Evolutionary conservation across 139 green algal genomes (phyloP), one percentile per base, ranked within the genome.

Genomic region (Micromonas commoda): DNA sequence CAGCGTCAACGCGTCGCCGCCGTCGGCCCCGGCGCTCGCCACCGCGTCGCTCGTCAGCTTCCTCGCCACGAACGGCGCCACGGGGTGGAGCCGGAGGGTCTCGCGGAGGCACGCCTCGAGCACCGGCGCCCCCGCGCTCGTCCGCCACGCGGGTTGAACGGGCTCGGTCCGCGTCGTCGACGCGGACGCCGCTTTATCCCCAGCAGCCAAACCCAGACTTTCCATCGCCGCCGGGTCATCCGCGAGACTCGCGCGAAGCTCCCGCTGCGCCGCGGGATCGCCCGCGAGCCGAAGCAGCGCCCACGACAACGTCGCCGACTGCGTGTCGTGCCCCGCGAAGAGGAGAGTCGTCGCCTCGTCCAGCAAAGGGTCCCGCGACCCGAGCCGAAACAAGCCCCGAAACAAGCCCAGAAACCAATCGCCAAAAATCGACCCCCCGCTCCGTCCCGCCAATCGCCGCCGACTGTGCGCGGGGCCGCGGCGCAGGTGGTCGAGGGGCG

Each of bases 251-350:
- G 31, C 31, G 1, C 68, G 23, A 20, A 75, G 29, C 21, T 61
- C 34, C 21, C 20, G 31, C 38, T 75, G 68, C 31, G 53, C 33
- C 35, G 60, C 33, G 5, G 29, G 37, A 24, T 75, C 23, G 4
- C 35, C 5, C 23, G 53, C 29, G 34, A 75, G 68, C 19, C 38
- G 37, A 34, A 75, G 29, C 24, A 75, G 37, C 2, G 34, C 35
- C 68, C 68, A 75, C 20, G 37, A 75, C 6, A 75, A 35, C 16
- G 68, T 75, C 68, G 68, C 68, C 21, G 34, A 61, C 29, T 75
- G 68, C 68, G 68, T 75, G 37, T 75, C 68, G 68, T 75, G 68
- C 28, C 68, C 68, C 21, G 68, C 68, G 37, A 75, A 75, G 28
- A 75, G 53, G 1, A 75, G 37, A 21, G 68, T 75, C 37, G 35